Percentiles rank a stretch among this genome's conserved stretches.
These are phyloP conservation scores for Fusarium nygamai DNA, from an alignment of 2,329 filamentous ascomycete genomes.

Conservation along the genomic window DNA sequence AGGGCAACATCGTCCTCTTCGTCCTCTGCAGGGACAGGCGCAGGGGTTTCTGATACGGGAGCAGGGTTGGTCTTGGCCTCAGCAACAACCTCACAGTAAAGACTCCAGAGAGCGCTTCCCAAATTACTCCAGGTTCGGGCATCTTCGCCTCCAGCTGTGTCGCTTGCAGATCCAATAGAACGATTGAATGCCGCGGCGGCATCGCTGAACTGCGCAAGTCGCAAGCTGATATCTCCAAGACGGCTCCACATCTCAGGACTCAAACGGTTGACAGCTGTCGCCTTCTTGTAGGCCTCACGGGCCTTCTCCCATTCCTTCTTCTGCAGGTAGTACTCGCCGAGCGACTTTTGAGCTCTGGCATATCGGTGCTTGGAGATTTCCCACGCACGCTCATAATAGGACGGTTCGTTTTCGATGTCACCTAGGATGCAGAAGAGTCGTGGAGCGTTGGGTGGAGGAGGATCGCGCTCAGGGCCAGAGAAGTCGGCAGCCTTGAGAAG, in stretches of 20 bases:
- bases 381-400: conserved; percentile 88
- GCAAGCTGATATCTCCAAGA: conserved; percentile 86
- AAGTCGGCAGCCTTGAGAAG: conserved; percentile 65
- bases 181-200: conserved; percentile 86
- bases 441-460: conserved; percentile 82
- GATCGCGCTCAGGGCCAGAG: conserved; percentile 71
- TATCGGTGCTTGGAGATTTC: conserved; percentile 82
- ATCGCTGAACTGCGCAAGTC: conserved; percentile 78
- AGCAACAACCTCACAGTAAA: conserved; percentile 66
- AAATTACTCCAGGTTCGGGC: conserved; percentile 96
- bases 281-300: conserved; percentile 79
- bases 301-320: conserved; percentile 74
- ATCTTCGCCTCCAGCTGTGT: conserved; percentile 80
- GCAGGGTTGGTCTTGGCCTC: conserved; percentile 47
- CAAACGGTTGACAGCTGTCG: conserved; percentile 81
- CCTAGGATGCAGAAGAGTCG: conserved; percentile 93
- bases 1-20: conserved; percentile 46
- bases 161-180: conserved; percentile 72
- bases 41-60: conserved; percentile 29
- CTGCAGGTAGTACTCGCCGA: conserved; percentile 81
- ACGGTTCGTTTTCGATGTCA: conserved; percentile 80
- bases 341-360: conserved; percentile 85
- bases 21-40: conserved; percentile 33
- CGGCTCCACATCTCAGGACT: conserved; percentile 90
- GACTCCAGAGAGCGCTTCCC: conserved; percentile 80